These are phyloP conservation scores for Fusarium sp. DNA, from an alignment of 2,329 filamentous ascomycete species.

Conservation along the genomic window DNA sequence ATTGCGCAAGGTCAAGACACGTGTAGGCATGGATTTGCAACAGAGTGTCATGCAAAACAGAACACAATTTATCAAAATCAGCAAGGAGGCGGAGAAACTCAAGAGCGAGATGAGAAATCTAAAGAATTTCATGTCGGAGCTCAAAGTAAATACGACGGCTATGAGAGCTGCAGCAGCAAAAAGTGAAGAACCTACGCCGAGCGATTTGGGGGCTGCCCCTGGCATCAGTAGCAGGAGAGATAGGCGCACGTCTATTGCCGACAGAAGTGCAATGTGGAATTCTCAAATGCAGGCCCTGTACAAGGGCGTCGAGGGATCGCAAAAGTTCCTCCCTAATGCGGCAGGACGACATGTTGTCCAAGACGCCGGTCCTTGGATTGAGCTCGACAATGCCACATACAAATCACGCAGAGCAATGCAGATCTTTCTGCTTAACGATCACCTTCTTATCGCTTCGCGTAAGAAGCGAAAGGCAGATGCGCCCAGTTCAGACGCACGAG, in stretches of 20 bases:
- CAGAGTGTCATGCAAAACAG: conserved; percentile 97
- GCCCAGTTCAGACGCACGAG: conserved; percentile 60
- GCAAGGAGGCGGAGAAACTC: conserved; percentile 97
- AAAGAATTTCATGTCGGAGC: conserved; percentile 89
- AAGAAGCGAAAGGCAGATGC: conserved; percentile 91
- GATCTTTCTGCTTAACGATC: conserved; percentile 93
- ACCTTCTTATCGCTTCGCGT: conserved; percentile 87
- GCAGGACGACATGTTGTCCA: conserved; percentile 93
- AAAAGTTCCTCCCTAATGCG: conserved; percentile 93
- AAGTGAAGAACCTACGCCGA: conserved; percentile 60
- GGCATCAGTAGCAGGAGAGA: conserved; percentile 75
- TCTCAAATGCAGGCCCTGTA: conserved; percentile 81
- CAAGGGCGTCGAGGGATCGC: conserved; percentile 97
- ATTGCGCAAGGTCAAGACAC: conserved; percentile 79
- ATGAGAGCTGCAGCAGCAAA: conserved; percentile 69
- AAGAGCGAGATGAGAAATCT: conserved; percentile 95
- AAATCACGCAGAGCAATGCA: conserved; percentile 91
- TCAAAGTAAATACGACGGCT: conserved; percentile 81
- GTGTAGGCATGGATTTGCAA: conserved; percentile 86
- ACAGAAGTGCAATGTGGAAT: conserved; percentile 74
- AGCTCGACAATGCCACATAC: conserved; percentile 97
- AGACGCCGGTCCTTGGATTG: conserved; percentile 93
- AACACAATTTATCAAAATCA: conserved; percentile 98
- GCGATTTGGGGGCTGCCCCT: conserved; percentile 56
- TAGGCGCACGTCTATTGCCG: conserved; percentile 88